Percentiles rank a stretch among this genome's conserved stretches.
phyloP scores from a whole-genome alignment of 768 basidiomycete genomes.

The Tephrocybe rancida region DNA sequence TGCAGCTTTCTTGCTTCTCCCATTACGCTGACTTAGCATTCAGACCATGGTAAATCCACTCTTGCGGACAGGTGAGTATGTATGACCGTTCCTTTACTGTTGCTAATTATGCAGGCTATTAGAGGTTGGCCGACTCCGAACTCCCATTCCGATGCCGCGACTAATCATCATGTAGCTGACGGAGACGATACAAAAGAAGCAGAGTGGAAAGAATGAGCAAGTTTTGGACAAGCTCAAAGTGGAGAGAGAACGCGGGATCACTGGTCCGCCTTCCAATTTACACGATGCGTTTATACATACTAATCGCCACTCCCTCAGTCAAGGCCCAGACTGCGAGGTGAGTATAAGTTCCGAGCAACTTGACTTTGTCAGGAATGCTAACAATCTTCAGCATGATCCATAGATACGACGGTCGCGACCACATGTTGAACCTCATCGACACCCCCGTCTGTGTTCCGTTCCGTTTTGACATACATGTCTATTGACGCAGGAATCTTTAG shows the following conservation, averaged over 20 bases:
- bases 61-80: slow-evolving; percentile 76
- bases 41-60: slow-evolving; percentile 94
- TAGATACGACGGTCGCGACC: slow-evolving; percentile 48
- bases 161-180: slow-evolving; percentile 63
- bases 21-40: slow-evolving; percentile 3
- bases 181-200: slow-evolving; percentile 75
- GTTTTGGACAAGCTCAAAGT: slow-evolving; percentile 95
- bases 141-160: background rate
- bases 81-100: background rate
- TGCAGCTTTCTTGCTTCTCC: background rate
- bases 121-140: slow-evolving; percentile 53
- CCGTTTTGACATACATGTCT: background rate
- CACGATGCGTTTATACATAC: background rate
- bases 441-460: slow-evolving; percentile 66
- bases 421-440: slow-evolving; percentile 93
- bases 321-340: slow-evolving; percentile 95
- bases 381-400: slow-evolving; percentile 73
- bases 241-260: slow-evolving; percentile 95
- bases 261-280: slow-evolving; percentile 49
- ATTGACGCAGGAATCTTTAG: slow-evolving; percentile 31
- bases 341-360: background rate
- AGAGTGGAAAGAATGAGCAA: slow-evolving; percentile 74
- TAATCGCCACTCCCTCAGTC: slow-evolving; percentile 47
- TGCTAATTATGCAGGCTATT: slow-evolving; percentile 51
- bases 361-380: slow-evolving; percentile 4